Base-by-base conservation (phyloP, 352 stramenopile genomes). In the Aphanomyces astaci region DNA sequence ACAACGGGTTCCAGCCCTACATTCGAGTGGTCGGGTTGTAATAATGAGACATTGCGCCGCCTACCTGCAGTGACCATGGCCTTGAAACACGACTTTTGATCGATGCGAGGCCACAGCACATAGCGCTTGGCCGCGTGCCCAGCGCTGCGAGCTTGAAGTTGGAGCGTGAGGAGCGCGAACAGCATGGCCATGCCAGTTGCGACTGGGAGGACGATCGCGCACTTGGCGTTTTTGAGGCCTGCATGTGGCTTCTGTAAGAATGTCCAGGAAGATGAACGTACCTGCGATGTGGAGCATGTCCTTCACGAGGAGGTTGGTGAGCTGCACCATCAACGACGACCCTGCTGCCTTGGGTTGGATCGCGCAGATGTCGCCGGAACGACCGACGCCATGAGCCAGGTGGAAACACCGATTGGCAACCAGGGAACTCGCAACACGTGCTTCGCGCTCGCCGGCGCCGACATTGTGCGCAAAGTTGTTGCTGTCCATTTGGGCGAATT, bases 51-150 rank as follows among this genome's bases (percentile, higher is more conserved):
- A 11, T 13, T 10, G n/a, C n/a, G n/a, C n/a, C n/a, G n/a, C n/a
- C 11, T 40, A 70, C 70, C 90, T 25, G 96, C 92, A 17, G 93
- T 87, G 30, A 95, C 72, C 63, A 99, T 98, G 11, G 93, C 88
- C 76, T 99, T 99, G 78, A 98, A 97, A 77, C 96, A 99, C 54
- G 92, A 98, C 77, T 99, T 99, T 79, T 99, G 97, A 84, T 99
- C 97, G 75, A 99, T 99, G 17, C 97, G 85, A 40, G 90, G 86
- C 89, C 89, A 98, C 43, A 98, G 75, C 39, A 98, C 89, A 74
- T 89, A 92, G 25, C 62, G 62, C 40, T 76, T 86, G 13, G 70
- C 15, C 11, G 83, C 74, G 11, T 81, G 85, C 25, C 62, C 54
- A 2, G 66, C 22, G 4, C 19, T 36, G 17, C 39, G 49, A 9